Conservation (phyloP, 1,284 basidiomycete genomes). For the Ganoderma multipileum region DNA sequence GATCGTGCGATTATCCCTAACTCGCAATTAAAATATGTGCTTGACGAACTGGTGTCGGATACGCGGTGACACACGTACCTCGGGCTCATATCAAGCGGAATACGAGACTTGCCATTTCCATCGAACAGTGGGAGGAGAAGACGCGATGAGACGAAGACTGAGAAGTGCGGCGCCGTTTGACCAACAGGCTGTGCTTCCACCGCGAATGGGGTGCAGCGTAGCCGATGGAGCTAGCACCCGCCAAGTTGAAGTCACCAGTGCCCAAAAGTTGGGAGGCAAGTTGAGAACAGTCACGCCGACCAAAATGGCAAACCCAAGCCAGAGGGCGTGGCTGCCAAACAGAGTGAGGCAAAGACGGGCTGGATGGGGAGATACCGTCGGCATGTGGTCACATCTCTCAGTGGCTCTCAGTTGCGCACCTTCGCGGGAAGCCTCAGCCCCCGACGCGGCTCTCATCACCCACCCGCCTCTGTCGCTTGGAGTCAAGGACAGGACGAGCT, state of each 20-base stretch:
- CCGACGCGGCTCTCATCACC: slow-evolving; percentile 8
- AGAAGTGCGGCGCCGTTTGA: background rate
- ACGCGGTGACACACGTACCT: slow-evolving; percentile 8
- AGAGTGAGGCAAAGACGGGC: background rate
- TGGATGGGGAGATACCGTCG: slow-evolving; percentile 16
- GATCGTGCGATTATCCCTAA: slow-evolving; percentile 16
- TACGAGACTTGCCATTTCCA: slow-evolving; percentile 22
- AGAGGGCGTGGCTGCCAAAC: slow-evolving; percentile 3
- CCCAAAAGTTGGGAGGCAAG: no score
- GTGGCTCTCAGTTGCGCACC: slow-evolving; percentile 11
- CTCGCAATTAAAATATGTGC: background rate
- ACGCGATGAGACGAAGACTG: background rate
- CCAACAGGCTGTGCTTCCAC: background rate
- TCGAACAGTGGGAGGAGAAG: slow-evolving; percentile 16
- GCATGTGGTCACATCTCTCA: background rate
- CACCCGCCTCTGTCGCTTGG: background rate
- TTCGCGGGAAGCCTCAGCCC: slow-evolving; percentile 25
- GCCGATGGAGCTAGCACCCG: background rate
- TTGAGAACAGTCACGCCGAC: background rate
- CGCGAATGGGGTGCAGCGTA: background rate
- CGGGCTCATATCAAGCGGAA: slow-evolving; percentile 1
- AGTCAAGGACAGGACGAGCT: background rate
- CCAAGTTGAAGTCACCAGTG: background rate
- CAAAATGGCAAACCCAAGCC: slow-evolving; percentile 4
- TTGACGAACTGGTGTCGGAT: slow-evolving; percentile 23